Conservation (phyloP, 1,139 yeast genomes). For the Yamadazyma kanchanaburiensis region DNA sequence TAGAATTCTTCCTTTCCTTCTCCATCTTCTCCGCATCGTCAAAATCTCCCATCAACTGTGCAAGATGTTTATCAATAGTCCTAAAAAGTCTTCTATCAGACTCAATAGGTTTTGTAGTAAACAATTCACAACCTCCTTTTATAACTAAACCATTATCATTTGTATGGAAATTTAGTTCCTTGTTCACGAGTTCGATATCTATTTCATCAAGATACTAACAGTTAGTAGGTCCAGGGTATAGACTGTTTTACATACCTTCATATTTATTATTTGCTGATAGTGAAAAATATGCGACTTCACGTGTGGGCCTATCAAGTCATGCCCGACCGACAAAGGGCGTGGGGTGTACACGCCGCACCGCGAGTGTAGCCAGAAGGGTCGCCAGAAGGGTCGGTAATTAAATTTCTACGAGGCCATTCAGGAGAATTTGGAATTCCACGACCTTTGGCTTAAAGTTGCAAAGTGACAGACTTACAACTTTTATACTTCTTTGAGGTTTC, state of each 20-base stretch:
- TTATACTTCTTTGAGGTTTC: constrained; percentile 26
- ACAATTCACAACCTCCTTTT: constrained; percentile 88
- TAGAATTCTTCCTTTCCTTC: constrained; percentile 32
- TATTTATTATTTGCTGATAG: no score
- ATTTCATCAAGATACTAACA: constrained; percentile 83
- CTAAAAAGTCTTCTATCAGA: constrained; percentile 86
- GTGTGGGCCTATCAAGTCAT: no score
- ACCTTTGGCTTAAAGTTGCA: no score
- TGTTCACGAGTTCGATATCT: constrained; percentile 85
- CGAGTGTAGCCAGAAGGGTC: no score
- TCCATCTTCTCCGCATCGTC: constrained; percentile 40
- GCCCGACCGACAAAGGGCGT: no score
- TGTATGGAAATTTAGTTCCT: constrained; percentile 82
- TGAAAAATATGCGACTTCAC: no score
- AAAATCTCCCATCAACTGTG: constrained; percentile 50
- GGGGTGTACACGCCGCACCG: no score
- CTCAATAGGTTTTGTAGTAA: constrained; percentile 90
- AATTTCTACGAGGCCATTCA: no score
- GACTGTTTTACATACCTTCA: no score
- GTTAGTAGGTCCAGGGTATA: constrained; percentile 1
- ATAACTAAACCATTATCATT: constrained; percentile 75
- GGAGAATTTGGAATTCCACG: no score
- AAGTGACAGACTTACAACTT: constrained; percentile 18
- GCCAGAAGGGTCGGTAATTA: no score
- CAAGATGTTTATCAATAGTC: constrained; percentile 79